Evolutionary conservation across 805 yeast genomes (phyloP).

Genomic region (Yarrowia yakushimensis): DNA sequence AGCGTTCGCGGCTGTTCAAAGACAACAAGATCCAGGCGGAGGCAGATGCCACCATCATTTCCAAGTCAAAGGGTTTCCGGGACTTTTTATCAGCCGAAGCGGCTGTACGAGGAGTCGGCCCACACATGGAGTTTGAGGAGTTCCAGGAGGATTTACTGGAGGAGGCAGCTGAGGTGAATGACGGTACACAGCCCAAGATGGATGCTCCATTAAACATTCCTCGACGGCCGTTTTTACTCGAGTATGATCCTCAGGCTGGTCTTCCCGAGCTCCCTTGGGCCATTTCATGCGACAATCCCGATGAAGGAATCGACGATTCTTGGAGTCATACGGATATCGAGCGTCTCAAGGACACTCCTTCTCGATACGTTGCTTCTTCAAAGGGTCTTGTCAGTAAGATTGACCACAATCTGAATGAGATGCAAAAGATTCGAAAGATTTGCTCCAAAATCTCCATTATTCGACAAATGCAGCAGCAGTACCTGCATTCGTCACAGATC

Average conservation of each 20-base stretch:
- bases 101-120: conserved; percentile 11
- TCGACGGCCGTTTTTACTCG: conserved; percentile 46
- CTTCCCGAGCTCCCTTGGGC: conserved; percentile 55
- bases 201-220: conserved; percentile 31
- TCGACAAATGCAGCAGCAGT: conserved; percentile 83
- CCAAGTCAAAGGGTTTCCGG: conserved; percentile 3
- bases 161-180: neutral
- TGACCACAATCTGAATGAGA: conserved; percentile 63
- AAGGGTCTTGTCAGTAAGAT: conserved; percentile 61
- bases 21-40: conserved; percentile 57
- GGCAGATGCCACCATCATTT: conserved; percentile 50
- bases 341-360: conserved; percentile 35
- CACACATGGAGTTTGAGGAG: conserved; percentile 29
- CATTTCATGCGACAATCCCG: conserved; percentile 45
- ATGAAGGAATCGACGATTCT: conserved; percentile 44
- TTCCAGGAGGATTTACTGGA: conserved; percentile 29
- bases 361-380: conserved; percentile 42
- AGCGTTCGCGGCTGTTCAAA: conserved; percentile 64
- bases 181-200: neutral
- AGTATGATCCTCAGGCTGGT: conserved; percentile 80
- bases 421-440: conserved; percentile 83
- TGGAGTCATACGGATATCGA: conserved; percentile 36
- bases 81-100: conserved; percentile 27
- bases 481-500: conserved; percentile 69
- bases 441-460: conserved; percentile 86